Evolutionary conservation across 352 stramenopile genomes (phyloP).

Genomic region (Phytophthora megakarya): DNA sequence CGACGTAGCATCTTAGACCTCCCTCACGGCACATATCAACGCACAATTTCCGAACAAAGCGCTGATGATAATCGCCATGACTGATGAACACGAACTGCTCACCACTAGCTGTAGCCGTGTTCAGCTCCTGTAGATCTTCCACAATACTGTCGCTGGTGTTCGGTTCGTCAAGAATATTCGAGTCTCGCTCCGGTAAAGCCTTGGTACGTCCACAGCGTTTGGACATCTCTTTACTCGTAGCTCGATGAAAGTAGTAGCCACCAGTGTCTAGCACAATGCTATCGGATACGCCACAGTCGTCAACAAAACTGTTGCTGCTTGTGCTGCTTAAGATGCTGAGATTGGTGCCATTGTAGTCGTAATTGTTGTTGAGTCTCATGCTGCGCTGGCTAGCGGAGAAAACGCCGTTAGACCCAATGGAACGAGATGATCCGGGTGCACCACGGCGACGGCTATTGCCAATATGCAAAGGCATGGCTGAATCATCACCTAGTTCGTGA

Average conservation of each 20-base stretch:
- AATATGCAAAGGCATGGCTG: conserved; percentile 26
- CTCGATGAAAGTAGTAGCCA: conserved; percentile 76
- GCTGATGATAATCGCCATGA: conserved; percentile 76
- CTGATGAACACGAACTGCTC: conserved; percentile 87
- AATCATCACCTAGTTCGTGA: conserved; percentile 29
- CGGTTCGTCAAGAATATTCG: conserved; percentile 20
- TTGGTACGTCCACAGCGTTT: conserved; percentile 25
- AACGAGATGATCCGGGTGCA: conserved; percentile 32
- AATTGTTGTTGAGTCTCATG: conserved; percentile 39
- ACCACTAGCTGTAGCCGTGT: conserved; percentile 53
- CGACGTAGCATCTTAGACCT: conserved; percentile 72
- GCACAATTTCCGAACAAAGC: conserved; percentile 75
- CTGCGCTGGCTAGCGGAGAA: conserved; percentile 34
- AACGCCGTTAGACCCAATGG: conserved; percentile 32
- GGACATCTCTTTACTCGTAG: conserved; percentile 25
- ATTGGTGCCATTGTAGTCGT: conserved; percentile 39
- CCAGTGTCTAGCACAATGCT: conserved; percentile 70
- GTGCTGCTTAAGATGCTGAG: conserved; percentile 47
- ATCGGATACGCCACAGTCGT: conserved; percentile 54
- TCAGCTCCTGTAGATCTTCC: conserved; percentile 60
- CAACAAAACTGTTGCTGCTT: conserved; percentile 58
- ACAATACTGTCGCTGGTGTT: conserved; percentile 58
- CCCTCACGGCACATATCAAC: conserved; percentile 68
- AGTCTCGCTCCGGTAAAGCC: conserved; percentile 21
- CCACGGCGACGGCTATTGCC: conserved; percentile 32